Evolutionary conservation across 2,329 filamentous ascomycete genomes (phyloP).

Genomic region (Parascedosporium putredinis): DNA sequence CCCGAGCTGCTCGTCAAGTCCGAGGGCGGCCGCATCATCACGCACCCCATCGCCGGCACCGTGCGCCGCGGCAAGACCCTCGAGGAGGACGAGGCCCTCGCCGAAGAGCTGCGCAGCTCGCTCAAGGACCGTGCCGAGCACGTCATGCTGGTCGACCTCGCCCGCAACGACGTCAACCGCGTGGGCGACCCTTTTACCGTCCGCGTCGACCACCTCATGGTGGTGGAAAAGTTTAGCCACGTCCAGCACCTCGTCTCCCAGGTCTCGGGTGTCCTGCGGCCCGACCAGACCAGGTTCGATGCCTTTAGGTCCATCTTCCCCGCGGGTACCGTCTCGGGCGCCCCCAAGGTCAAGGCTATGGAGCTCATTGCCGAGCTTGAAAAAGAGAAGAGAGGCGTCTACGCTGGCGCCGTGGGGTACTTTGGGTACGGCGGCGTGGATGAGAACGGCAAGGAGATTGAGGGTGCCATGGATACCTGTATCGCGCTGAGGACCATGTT

Average conservation of each 20-base stretch:
- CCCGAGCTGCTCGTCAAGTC: conserved; percentile 92
- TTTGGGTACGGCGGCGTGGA: conserved; percentile 78
- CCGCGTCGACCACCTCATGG: conserved; percentile 87
- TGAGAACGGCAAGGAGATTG: conserved; percentile 47
- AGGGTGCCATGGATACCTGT: conserved; percentile 87
- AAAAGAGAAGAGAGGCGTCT: conserved; percentile 85
- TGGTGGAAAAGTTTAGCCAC: conserved; percentile 87
- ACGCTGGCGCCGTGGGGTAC: conserved; percentile 92
- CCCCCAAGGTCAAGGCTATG: conserved; percentile 95
- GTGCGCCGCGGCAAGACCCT: conserved; percentile 74
- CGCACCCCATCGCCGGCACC: conserved; percentile 93
- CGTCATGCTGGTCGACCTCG: conserved; percentile 95
- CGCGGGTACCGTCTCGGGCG: conserved; percentile 88
- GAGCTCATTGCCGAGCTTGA: conserved; percentile 93
- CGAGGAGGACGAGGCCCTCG: conserved; percentile 72
- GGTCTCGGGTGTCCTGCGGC: conserved; percentile 79
- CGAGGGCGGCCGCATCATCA: conserved; percentile 78
- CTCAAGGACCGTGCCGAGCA: conserved; percentile 91
- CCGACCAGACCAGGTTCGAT: conserved; percentile 81
- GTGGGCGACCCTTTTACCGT: conserved; percentile 87
- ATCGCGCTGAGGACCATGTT: conserved; percentile 84
- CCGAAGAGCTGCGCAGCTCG: conserved; percentile 63
- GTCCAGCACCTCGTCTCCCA: conserved; percentile 96
- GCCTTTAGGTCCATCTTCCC: conserved; percentile 96
- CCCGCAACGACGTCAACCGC: conserved; percentile 91